Evolutionary conservation across 2,329 filamentous ascomycete species (phyloP), one percentile per base, ranked within the genome.

Genomic region (Berkeleyomyces basicola): DNA sequence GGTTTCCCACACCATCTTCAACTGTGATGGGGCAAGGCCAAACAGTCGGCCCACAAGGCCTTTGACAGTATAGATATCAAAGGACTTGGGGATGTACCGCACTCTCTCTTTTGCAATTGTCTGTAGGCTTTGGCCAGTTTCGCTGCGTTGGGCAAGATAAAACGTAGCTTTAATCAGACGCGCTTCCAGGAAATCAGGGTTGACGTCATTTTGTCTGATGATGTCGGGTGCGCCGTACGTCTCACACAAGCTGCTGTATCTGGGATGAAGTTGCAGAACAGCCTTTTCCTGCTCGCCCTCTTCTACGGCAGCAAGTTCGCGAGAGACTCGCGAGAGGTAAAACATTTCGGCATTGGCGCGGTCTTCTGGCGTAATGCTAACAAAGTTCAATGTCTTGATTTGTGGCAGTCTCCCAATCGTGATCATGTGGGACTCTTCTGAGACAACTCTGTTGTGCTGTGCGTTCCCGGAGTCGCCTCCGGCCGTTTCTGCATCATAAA

Each of bases 341-440:
- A 95, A 99, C 69, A 92, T 85, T 68, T 97, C 93, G 3, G 90
- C 90, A 69, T 97, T 93, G 61, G 83, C 79, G 16, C 92, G 83
- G 71, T 97, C 91, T 49, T 85, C 82, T 0, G 77, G 68, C 0
- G 84, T 84, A 67, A 97, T 84, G 14, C 76, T 75, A 66, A 84
- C 84, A 71, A 88, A 90, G 70, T 93, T 93, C 39, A 96, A 79
- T 0, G 77, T 78, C 61, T 79, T 79, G 7, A 97, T 79, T 1
- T 76, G 75, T 0, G 81, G 79, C 1, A 96, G 76, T 2, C 90
- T 87, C 37, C 86, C 88, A 36, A 95, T 77, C 0, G 88, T 89
- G 58, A 96, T 79, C 88, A 96, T 95, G 74, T 90, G 92, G 0
- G 88, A 86, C 69, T 95, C 88, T 62, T 95, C 89, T 2, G 63